Evolutionary conservation across 1,284 basidiomycete genomes (phyloP).

Genomic region (Melampsora americana): DNA sequence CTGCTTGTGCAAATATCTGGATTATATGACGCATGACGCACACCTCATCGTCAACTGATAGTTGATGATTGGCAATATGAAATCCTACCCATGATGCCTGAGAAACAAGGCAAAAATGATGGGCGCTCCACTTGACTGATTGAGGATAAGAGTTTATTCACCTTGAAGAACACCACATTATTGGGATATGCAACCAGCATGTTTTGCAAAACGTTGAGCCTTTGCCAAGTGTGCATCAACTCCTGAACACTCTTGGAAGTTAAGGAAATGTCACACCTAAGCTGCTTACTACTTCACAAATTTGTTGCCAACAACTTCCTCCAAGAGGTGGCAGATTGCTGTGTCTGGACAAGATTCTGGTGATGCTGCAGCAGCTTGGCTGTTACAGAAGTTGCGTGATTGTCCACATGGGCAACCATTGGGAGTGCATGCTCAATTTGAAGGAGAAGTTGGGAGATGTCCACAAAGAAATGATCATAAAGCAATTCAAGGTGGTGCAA

Average conservation of each 20-base stretch:
- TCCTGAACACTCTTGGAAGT: slow-evolving; percentile 46
- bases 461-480: slow-evolving; percentile 45
- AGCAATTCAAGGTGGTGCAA: slow-evolving; percentile 46
- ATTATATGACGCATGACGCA: slow-evolving; percentile 29
- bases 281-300: slow-evolving; percentile 46
- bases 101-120: neutral
- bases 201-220: slow-evolving; percentile 46
- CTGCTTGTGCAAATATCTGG: no score
- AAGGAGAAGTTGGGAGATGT: slow-evolving; percentile 45
- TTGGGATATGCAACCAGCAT: slow-evolving; percentile 46
- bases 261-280: slow-evolving; percentile 48
- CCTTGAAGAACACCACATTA: slow-evolving; percentile 41
- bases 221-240: slow-evolving; percentile 44
- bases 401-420: slow-evolving; percentile 44
- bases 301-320: slow-evolving; percentile 38
- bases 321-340: slow-evolving; percentile 10
- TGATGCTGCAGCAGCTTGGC: slow-evolving; percentile 43
- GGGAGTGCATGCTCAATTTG: slow-evolving; percentile 48
- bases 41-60: slow-evolving; percentile 48
- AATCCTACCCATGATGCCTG: slow-evolving; percentile 48
- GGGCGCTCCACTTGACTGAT: neutral
- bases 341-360: neutral
- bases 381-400: slow-evolving; percentile 46
- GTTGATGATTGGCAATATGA: slow-evolving; percentile 47
- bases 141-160: neutral